Evolutionary conservation across 225 moss, liverwort and hornwort species (phyloP).

Genomic region (Asterella californica): DNA sequence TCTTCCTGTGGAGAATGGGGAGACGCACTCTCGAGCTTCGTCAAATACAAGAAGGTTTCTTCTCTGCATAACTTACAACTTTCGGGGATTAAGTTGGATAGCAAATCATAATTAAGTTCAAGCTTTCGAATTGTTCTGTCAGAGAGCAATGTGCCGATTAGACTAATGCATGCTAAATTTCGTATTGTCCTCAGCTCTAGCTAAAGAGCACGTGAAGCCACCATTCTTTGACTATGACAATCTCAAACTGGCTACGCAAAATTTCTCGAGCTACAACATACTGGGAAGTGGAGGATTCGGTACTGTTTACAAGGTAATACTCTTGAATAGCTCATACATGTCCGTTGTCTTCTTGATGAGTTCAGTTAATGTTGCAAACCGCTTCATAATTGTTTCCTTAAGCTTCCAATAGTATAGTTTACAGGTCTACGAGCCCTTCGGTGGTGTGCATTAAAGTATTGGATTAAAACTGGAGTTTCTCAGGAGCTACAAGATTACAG

Average conservation of each 20-base stretch:
- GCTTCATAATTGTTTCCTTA: too few relatives aligned
- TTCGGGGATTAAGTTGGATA: neutral
- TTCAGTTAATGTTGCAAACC: too few relatives aligned
- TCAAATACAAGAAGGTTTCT: slow-evolving; percentile 6
- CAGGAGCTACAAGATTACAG: too few relatives aligned
- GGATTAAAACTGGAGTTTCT: too few relatives aligned
- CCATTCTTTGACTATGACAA: slow-evolving; percentile 41
- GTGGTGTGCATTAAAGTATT: too few relatives aligned
- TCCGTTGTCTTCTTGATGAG: too few relatives aligned
- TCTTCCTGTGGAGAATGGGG: neutral
- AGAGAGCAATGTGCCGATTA: neutral
- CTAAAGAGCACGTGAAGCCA: slow-evolving; percentile 35
- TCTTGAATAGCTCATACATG: neutral
- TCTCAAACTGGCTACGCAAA: slow-evolving; percentile 40
- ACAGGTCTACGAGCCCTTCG: too few relatives aligned
- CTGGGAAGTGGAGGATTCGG: slow-evolving; percentile 52
- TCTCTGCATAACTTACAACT: neutral
- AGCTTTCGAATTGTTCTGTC: neutral
- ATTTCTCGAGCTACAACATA: slow-evolving; percentile 33
- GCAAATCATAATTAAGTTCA: neutral
- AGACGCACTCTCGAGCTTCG: slow-evolving; percentile 5
- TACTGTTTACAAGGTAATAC: slow-evolving; percentile 53
- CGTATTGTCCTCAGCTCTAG: slow-evolving; percentile 1
- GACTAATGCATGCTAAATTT: neutral
- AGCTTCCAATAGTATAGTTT: too few relatives aligned